phyloP scores from a whole-genome alignment of 495 filamentous ascomycete genomes.

The Achaetomiella virescens region DNA sequence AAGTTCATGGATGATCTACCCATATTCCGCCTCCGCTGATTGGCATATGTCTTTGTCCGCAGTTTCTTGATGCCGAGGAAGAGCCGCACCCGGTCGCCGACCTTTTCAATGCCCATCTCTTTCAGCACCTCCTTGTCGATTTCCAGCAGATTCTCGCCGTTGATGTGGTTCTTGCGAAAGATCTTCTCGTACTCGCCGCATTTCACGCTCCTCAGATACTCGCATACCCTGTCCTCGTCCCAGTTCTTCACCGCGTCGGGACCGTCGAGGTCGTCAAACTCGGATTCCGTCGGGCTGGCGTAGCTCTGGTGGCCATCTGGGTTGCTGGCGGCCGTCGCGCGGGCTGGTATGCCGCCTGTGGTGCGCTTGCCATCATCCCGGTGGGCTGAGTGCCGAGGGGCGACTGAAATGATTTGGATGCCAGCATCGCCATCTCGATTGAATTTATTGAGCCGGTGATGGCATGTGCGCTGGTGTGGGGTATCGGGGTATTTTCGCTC shows the following conservation, averaged over 20 bases:
- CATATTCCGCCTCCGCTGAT: slow-evolving; percentile 80
- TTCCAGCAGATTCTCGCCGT: slow-evolving; percentile 90
- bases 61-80: slow-evolving; percentile 90
- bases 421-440: slow-evolving; percentile 70
- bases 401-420: slow-evolving; percentile 72
- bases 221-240: slow-evolving; percentile 86
- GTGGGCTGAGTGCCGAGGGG: slow-evolving; percentile 53
- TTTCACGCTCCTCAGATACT: slow-evolving; percentile 85
- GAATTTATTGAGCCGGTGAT: slow-evolving; percentile 5
- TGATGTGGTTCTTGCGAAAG: slow-evolving; percentile 92
- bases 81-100: slow-evolving; percentile 94
- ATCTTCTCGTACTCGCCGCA: slow-evolving; percentile 88
- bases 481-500: background rate
- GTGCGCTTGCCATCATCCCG: slow-evolving; percentile 47
- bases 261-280: slow-evolving; percentile 74
- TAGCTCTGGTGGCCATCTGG: slow-evolving; percentile 60
- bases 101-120: slow-evolving; percentile 97
- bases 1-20: slow-evolving; percentile 48
- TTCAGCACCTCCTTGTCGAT: slow-evolving; percentile 94
- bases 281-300: slow-evolving; percentile 84
- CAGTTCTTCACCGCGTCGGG: slow-evolving; percentile 59
- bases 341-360: slow-evolving; percentile 48
- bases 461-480: background rate
- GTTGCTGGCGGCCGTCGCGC: slow-evolving; percentile 49
- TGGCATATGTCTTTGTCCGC: slow-evolving; percentile 74